phyloP scores from a whole-genome alignment of 148 eudicot species.

The Rhododendron kiyosumense region DNA sequence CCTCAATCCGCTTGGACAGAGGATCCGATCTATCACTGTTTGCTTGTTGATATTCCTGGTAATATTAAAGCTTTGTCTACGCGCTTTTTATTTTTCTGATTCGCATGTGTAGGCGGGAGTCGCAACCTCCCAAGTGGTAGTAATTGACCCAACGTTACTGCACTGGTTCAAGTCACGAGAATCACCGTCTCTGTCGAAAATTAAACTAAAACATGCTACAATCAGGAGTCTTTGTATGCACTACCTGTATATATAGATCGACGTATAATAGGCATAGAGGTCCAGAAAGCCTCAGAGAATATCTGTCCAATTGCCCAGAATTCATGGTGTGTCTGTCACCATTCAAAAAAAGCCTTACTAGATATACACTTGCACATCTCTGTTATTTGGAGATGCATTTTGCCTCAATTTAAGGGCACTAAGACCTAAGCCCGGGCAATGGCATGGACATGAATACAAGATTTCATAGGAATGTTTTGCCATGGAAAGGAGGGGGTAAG shows the following conservation, averaged over 20 bases:
- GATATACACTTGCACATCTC: neutral
- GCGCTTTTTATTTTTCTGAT: neutral
- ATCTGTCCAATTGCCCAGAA: too few relatives aligned
- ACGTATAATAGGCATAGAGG: neutral
- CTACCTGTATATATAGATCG: neutral
- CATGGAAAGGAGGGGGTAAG: neutral
- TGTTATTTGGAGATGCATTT: neutral
- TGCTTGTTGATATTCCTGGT: slow-evolving; percentile 54
- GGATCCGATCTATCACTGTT: slow-evolving; percentile 30
- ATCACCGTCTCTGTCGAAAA: neutral
- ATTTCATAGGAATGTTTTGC: neutral
- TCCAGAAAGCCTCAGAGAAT: neutral
- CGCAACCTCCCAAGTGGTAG: neutral
- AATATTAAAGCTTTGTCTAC: neutral
- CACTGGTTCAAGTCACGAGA: neutral
- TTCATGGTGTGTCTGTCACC: too few relatives aligned
- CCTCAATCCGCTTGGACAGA: slow-evolving; percentile 45
- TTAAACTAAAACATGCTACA: neutral
- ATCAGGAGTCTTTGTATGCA: neutral
- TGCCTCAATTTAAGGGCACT: neutral
- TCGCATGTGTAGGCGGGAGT: neutral
- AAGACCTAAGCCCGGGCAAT: neutral
- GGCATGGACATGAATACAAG: neutral
- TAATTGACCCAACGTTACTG: neutral
- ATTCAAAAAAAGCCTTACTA: too few relatives aligned